Evolutionary conservation across 1,139 yeast genomes (phyloP), one percentile per base, ranked within the genome.

Genomic region (Pichia sp.): DNA sequence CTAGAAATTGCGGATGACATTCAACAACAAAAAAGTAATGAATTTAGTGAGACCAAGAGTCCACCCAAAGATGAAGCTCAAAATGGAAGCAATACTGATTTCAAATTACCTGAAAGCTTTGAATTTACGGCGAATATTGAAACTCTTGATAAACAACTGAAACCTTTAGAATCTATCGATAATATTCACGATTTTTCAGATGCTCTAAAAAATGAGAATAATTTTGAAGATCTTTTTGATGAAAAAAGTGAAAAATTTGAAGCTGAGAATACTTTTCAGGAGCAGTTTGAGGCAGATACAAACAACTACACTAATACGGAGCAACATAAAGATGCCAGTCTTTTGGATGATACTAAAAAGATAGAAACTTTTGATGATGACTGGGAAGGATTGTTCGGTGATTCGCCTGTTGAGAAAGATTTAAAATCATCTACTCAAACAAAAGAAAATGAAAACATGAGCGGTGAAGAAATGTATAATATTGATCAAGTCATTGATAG

Each of bases 401-500:
- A 43, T 28, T 34, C 44, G 5, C 39, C 31, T 15, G 40, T 22
- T 19, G 39, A 35, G 28, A 40, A 28, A 9, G 45, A 35, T 19
- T 36, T 51, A 14, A 28, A 12, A 5, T 6, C 12, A 18, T 20
- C 11, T 14, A 18, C 11, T 14, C n/a, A 11, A 26, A 12, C 26
- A 7, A 32, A 7, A n/a, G 28, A 28, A 31, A 23, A 14, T 33
- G 39, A 26, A 26, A 12, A n/a, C 6, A 4, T 18, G 12, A 28
- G 34, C 20, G 34, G 24, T 4, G 22, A 32, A 24, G 14, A 21
- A 12, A 41, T 15, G 14, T 23, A 23, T 19, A 42, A 31, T 25
- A 69, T 53, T 72, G 76, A 58, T 37, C 58, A 44, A n/a, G 56
- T 49, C 9, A 51, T 47, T 23, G 47, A 43, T 36, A 44, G 47